phyloP scores from a whole-genome alignment of 202 grass and related monocot genomes.

The Saccharum hybrid region DNA sequence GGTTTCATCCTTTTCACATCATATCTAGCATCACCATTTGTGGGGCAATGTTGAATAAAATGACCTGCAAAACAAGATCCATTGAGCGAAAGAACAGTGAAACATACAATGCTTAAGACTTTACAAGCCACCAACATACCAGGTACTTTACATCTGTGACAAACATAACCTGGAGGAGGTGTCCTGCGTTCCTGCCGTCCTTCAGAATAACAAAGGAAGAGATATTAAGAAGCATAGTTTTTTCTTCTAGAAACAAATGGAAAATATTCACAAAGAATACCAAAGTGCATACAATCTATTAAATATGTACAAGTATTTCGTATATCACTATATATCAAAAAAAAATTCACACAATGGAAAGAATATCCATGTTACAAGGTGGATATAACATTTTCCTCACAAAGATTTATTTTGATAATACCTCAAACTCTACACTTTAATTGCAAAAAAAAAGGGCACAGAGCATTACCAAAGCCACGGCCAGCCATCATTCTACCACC shows the following conservation, averaged over 20 bases:
- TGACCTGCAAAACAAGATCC: constrained; percentile 67
- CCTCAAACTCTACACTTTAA: constrained; percentile 21
- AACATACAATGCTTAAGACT: constrained; percentile 31
- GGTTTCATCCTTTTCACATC: constrained; percentile 90
- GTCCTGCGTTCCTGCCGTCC: constrained; percentile 75
- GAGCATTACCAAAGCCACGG: constrained; percentile 84
- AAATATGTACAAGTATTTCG: background rate
- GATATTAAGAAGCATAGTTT: constrained; percentile 26
- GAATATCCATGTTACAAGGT: constrained; percentile 22
- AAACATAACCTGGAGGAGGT: constrained; percentile 93
- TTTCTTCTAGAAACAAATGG: background rate
- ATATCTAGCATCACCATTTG: constrained; percentile 90
- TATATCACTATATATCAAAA: constrained; percentile 16
- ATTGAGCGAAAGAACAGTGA: constrained; percentile 18
- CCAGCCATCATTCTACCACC: constrained; percentile 84
- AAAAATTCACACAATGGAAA: constrained; percentile 21
- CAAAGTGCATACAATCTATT: background rate
- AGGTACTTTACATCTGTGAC: constrained; percentile 94
- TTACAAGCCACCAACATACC: constrained; percentile 62
- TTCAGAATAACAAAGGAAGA: constrained; percentile 49
- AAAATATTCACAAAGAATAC: background rate
- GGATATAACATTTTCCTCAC: background rate
- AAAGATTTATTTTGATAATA: constrained; percentile 25
- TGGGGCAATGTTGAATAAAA: constrained; percentile 98
- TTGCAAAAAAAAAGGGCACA: constrained; percentile 24